Evolutionary conservation across 805 yeast species (phyloP).

Genomic region (Wickerhamiella bombiphila): DNA sequence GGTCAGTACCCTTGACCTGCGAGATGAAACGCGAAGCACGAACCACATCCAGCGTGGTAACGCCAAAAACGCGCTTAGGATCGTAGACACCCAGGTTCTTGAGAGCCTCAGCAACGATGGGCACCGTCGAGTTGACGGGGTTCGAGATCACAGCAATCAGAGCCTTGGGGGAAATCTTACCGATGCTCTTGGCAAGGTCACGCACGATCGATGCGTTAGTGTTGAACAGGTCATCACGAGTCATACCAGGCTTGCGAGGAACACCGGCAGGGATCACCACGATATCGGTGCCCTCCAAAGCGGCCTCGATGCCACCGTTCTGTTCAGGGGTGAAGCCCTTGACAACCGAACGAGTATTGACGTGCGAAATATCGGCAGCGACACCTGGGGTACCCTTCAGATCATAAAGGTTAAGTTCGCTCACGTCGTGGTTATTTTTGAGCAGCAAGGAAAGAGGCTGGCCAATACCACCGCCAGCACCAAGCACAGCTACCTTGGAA

Average conservation of each 20-base stretch:
- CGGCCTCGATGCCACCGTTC: conserved; percentile 48
- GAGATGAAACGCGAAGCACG: conserved; percentile 82
- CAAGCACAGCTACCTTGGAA: conserved; percentile 66
- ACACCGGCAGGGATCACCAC: conserved; percentile 95
- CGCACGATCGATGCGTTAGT: conserved; percentile 92
- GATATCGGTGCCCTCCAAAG: conserved; percentile 57
- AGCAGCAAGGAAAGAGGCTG: conserved; percentile 71
- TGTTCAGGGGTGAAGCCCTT: conserved; percentile 77
- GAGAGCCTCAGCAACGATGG: conserved; percentile 86
- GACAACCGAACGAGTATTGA: conserved; percentile 83
- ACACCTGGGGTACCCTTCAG: conserved; percentile 91
- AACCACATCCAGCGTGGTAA: conserved; percentile 83
- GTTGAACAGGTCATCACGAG: conserved; percentile 92
- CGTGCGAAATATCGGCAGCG: conserved; percentile 88
- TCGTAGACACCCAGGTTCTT: conserved; percentile 76
- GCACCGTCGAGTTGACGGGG: conserved; percentile 96
- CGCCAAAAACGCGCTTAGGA: conserved; percentile 88
- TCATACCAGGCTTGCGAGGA: conserved; percentile 98
- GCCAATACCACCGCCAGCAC: conserved; percentile 97
- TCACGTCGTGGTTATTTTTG: conserved; percentile 78
- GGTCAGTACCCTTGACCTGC: conserved; percentile 55
- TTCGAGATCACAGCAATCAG: conserved; percentile 70
- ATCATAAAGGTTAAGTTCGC: conserved; percentile 76
- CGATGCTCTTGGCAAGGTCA: conserved; percentile 77
- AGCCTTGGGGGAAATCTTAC: conserved; percentile 74